Evolutionary conservation across 2,329 filamentous ascomycete species (phyloP), one percentile per base, ranked within the genome.

Genomic region (Dothistroma septosporum): DNA sequence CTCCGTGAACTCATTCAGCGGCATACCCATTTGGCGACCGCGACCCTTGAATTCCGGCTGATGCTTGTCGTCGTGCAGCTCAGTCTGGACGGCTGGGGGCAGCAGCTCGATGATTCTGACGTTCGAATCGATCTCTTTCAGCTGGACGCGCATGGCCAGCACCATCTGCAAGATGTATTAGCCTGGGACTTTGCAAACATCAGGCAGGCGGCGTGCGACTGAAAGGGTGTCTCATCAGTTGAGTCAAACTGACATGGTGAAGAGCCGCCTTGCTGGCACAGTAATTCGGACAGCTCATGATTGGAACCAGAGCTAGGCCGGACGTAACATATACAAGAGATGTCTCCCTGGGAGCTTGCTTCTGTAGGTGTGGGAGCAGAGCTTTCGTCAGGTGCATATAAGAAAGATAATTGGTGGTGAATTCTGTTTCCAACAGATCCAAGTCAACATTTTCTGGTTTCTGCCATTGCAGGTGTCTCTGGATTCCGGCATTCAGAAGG

Each of bases 11-110:
- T 83, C 76, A 19, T 77, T 71, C 54, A 85, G 64, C 3, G 82
- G 82, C 78, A 85, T 84, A 0, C 82, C 82, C 22, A 83, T 76
- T n/a, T 73, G 62, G 16, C 76, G 66, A 0, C 80, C 81, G 58
- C 79, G 75, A 68, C 81, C 68, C 19, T 62, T 60, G 49, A 66
- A 62, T 64, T 83, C 80, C 0, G 81, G 81, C 71, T 83, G 81
- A 60, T 83, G 79, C 69, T 82, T 82, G 31, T 75, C 75, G 61
- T 84, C 81, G 61, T 84, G 82, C 28, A 85, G 70, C 68, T 85
- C 82, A 0, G 81, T 85, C 72, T 84, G 82, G 37, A 84, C 82
- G 0, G 81, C 80, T 0, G 82, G 83, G 3, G 82, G 82, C 58
- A 79, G 81, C 10, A 85, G 74, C 69, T 84, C 82, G 41, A 84